A percentile compares a stretch with the other conserved stretches of the same genome.
These are phyloP conservation scores for Alnus rubra DNA, from an alignment of 306 rosid genomes.

Conservation along the genomic window DNA sequence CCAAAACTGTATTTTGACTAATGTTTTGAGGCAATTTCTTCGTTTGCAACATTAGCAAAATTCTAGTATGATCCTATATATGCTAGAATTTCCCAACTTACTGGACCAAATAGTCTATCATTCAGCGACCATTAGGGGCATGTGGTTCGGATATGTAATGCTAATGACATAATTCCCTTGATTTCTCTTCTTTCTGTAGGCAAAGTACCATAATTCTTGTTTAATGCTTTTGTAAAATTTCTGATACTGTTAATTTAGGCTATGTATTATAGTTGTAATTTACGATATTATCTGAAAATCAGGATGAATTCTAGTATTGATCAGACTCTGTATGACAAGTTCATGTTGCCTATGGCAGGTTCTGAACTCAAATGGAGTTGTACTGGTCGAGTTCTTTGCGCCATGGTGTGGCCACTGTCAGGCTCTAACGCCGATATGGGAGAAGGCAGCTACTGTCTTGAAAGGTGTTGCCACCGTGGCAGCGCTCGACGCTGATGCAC, in stretches of 20 bases:
- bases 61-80: slow-evolving; percentile 10
- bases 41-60: slow-evolving; percentile 50
- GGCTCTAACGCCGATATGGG: slow-evolving; percentile 93
- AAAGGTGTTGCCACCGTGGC: slow-evolving; percentile 95
- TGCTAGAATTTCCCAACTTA: slow-evolving; percentile 22
- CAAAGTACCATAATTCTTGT: background rate
- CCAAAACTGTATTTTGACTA: slow-evolving; percentile 40
- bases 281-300: background rate
- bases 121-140: slow-evolving; percentile 29
- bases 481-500: slow-evolving; percentile 96
- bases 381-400: slow-evolving; percentile 94
- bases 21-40: slow-evolving; percentile 86
- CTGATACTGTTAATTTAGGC: background rate
- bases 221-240: background rate
- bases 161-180: background rate
- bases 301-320: background rate
- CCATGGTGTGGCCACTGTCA: slow-evolving; percentile 99
- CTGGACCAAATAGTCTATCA: slow-evolving; percentile 31
- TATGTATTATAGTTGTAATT: background rate
- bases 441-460: slow-evolving; percentile 82
- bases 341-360: slow-evolving; percentile 49
- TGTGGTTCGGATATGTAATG: slow-evolving; percentile 41
- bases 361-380: slow-evolving; percentile 85
- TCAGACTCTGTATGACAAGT: slow-evolving; percentile 9
- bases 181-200: background rate